A percentile compares a stretch with the other conserved stretches of the same genome.
These are phyloP conservation scores for Fusarium domesticum DNA, from an alignment of 2,329 filamentous ascomycete species.

Conservation along the genomic window DNA sequence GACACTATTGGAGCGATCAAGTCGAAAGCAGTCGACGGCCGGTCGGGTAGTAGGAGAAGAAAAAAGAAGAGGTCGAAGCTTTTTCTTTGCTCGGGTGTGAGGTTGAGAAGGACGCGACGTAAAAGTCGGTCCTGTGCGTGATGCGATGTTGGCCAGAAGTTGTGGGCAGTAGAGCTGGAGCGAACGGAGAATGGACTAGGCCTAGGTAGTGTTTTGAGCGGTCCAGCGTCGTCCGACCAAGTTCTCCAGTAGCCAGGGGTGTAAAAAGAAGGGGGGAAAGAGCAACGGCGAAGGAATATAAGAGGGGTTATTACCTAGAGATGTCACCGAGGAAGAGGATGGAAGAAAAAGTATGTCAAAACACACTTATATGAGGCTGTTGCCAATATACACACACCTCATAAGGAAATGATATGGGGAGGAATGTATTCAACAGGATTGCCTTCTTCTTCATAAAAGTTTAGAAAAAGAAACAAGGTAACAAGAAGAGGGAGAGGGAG, in stretches of 20 bases:
- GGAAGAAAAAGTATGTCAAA: too few relatives aligned
- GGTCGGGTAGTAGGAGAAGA: slow-evolving; percentile 8
- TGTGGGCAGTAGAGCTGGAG: slow-evolving; percentile 1
- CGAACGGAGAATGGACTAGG: background rate
- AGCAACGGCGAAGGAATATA: background rate
- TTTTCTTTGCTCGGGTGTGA: background rate
- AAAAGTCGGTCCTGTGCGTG: background rate
- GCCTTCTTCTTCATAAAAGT: too few relatives aligned
- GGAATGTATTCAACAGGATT: too few relatives aligned
- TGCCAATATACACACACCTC: too few relatives aligned
- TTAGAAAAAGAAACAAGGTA: slow-evolving; percentile 21
- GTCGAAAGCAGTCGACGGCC: slow-evolving; percentile 22
- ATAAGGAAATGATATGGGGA: too few relatives aligned
- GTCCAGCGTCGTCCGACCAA: background rate
- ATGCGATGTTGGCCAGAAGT: slow-evolving; percentile 1
- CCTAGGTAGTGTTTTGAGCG: background rate
- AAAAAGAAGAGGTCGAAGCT: background rate
- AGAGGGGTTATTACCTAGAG: too few relatives aligned
- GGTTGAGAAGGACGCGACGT: background rate
- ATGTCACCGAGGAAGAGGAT: too few relatives aligned
- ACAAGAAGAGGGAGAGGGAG: slow-evolving; percentile 17
- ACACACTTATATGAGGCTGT: too few relatives aligned
- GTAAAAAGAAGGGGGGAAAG: slow-evolving; percentile 6
- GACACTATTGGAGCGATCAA: slow-evolving; percentile 18
- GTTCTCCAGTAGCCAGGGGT: background rate